These are phyloP conservation scores for Cantharellus cinnabarinus DNA, from an alignment of 768 basidiomycete genomes.

Conservation along the genomic window DNA sequence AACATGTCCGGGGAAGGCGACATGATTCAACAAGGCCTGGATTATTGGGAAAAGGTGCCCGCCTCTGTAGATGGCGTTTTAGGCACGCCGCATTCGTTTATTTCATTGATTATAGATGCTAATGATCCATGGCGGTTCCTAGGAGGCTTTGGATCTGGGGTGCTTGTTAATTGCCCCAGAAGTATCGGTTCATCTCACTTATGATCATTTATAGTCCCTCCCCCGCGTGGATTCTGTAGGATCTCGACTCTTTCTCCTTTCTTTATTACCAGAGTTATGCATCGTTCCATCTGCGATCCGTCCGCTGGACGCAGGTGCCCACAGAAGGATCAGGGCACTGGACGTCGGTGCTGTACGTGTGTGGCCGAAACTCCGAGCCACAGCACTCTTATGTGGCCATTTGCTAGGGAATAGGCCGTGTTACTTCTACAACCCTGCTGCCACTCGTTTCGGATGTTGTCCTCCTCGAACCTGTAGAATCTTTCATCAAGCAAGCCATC, in stretches of 20 bases:
- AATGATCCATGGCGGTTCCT: too few species aligned
- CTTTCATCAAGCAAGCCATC: constrained; percentile 59
- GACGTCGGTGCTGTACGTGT: constrained; percentile 40
- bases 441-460: constrained; percentile 74
- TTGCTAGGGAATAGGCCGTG: constrained; percentile 59
- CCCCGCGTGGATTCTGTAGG: constrained; percentile 81
- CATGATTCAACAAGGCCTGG: constrained; percentile 28
- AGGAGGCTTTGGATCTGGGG: too few species aligned
- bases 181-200: background rate
- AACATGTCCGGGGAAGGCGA: too few species aligned
- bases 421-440: constrained; percentile 75
- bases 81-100: constrained; percentile 22
- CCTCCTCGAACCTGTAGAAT: constrained; percentile 68
- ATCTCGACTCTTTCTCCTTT: constrained; percentile 71
- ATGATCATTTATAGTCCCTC: constrained; percentile 33
- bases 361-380: background rate
- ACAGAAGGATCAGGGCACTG: constrained; percentile 44
- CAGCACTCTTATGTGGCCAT: background rate
- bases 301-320: constrained; percentile 20
- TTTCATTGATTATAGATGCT: background rate
- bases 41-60: constrained; percentile 70
- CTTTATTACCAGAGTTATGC: constrained; percentile 59
- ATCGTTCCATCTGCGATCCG: constrained; percentile 55
- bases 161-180: too few species aligned
- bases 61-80: constrained; percentile 77